Base-by-base conservation (phyloP, 2,329 filamentous ascomycete species). In the Sporothrix dimorphospora region DNA sequence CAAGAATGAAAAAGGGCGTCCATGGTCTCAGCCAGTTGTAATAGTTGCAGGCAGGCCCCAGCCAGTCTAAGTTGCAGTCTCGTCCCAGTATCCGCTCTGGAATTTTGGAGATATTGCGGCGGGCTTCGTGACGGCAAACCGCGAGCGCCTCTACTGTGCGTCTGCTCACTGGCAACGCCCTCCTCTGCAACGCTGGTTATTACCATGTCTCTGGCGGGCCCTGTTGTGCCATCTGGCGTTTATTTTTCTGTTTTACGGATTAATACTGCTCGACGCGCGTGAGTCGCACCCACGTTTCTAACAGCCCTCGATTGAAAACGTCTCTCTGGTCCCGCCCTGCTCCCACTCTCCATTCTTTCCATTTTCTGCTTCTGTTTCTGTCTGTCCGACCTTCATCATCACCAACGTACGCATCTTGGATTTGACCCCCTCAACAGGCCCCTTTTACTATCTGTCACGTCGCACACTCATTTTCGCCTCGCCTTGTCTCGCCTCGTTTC, bases 401-500 rank as follows among this genome's bases (percentile, higher is more conserved):
- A 42, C 30, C n/a, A 11, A 14, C 27, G 14, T 34, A 19, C 21
- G 51, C 30, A 61, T 61, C 57, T 38, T 16, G 8, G 19, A 7
- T 11, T n/a, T 34, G 55, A 19, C 57, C 24, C 27, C 11, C 53
- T 30, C 49, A 53, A 24, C 49, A 21, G 34, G 19, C 34, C 57
- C 19, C 30, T 38, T 61, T 42, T 24, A 42, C 57, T 14, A 42
- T 63, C 34, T 42, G 12, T 63, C 57, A 63, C 57, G 9, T 42
- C 57, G 11, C 34, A 63, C 57, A 6, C 59, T 65, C 21, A n/a
- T 45, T 65, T 65, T 45, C 38, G 55, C 30, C 55, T 30, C n/a
- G 59, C 16, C 59, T 40, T 65, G 38, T 65, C 38, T 65, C 59
- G 59, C 38, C 59, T 65, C 59, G 59, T 14, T 21, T 63, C 57